Percentiles rank a stretch among this genome's conserved stretches.
phyloP scores from a whole-genome alignment of 345 rosid genomes.

The Lepidium sativum region DNA sequence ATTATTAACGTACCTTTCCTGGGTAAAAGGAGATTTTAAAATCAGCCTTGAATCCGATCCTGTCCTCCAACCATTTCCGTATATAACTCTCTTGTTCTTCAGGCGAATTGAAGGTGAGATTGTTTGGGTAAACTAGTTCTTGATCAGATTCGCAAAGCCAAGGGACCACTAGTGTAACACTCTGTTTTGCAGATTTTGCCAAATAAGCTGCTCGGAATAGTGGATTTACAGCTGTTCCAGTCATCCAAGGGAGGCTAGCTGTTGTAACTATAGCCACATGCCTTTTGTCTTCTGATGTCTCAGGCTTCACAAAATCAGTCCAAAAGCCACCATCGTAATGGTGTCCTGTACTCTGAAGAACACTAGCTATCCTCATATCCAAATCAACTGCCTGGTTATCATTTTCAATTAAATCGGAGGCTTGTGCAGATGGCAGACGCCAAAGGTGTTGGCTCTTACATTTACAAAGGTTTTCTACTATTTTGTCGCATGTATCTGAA shows the following conservation, averaged over 20 bases:
- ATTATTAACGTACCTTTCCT: slow-evolving; percentile 63
- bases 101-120: slow-evolving; percentile 79
- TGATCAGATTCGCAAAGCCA: slow-evolving; percentile 98
- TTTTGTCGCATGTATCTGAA: slow-evolving; percentile 78
- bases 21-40: slow-evolving; percentile 95
- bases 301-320: slow-evolving; percentile 57
- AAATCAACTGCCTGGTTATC: slow-evolving; percentile 60
- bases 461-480: slow-evolving; percentile 76
- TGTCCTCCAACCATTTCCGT: slow-evolving; percentile 92
- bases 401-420: slow-evolving; percentile 44
- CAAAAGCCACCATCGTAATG: slow-evolving; percentile 84
- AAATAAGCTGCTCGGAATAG: slow-evolving; percentile 90
- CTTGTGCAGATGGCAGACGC: slow-evolving; percentile 49
- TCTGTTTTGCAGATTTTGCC: slow-evolving; percentile 71
- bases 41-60: slow-evolving; percentile 80
- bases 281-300: slow-evolving; percentile 50
- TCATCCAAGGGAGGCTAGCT: slow-evolving; percentile 99
- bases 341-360: slow-evolving; percentile 94
- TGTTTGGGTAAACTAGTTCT: slow-evolving; percentile 84
- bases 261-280: slow-evolving; percentile 94
- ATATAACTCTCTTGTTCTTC: slow-evolving; percentile 94
- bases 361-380: slow-evolving; percentile 83
- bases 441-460: slow-evolving; percentile 60
- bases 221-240: slow-evolving; percentile 98
- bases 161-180: slow-evolving; percentile 91